Conservation (phyloP, 345 rosid species). For the Garcia nutans region DNA sequence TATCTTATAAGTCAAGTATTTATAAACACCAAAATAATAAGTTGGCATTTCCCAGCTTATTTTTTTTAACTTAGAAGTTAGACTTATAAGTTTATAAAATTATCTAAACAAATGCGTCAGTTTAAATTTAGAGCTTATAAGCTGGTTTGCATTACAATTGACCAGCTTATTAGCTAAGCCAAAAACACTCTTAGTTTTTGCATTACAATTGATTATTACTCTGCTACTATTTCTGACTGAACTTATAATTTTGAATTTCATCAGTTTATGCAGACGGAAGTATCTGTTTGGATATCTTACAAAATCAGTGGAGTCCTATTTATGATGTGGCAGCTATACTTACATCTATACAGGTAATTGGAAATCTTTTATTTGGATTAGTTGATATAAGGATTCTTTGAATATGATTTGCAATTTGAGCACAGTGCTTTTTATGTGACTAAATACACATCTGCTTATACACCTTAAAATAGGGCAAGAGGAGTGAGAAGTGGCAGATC, state of each 20-base stretch:
- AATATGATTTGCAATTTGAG: background rate
- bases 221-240: background rate
- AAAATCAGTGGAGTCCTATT: constrained; percentile 97
- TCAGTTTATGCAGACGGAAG: constrained; percentile 97
- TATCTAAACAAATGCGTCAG: no score
- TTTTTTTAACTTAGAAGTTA: no score
- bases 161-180: no score
- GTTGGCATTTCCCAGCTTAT: no score
- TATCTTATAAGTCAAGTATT: no score
- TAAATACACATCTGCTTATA: background rate
- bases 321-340: constrained; percentile 98
- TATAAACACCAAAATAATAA: no score
- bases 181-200: no score
- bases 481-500: background rate
- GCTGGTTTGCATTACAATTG: no score
- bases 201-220: background rate
- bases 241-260: constrained; percentile 1
- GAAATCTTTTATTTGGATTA: background rate
- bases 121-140: no score
- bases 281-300: constrained; percentile 87
- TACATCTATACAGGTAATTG: constrained; percentile 83
- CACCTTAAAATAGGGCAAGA: background rate
- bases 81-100: no score
- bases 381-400: background rate
- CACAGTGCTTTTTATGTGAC: background rate